Evolutionary conservation across 805 yeast species (phyloP).

Genomic region (Hanseniaspora jakobsenii): DNA sequence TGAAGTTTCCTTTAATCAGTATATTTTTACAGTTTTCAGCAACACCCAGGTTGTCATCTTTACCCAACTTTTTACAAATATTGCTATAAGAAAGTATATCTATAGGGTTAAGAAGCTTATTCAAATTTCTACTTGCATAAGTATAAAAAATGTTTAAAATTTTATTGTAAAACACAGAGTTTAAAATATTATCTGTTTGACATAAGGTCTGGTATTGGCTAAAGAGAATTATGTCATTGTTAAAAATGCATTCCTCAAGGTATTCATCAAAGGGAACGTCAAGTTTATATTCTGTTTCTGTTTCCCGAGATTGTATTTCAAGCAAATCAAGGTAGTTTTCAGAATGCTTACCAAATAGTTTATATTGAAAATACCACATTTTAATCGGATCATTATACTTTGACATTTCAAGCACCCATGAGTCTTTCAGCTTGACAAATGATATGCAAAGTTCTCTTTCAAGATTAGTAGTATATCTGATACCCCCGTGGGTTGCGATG

Average conservation of each 20-base stretch:
- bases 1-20: constrained; percentile 21
- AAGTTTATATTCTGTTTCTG: constrained; percentile 12
- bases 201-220: constrained; percentile 21
- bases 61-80: constrained; percentile 18
- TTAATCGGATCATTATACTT: constrained; percentile 22
- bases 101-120: constrained; percentile 20
- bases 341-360: constrained; percentile 23
- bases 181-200: constrained; percentile 18
- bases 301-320: neutral
- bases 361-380: constrained; percentile 28
- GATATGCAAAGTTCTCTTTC: constrained; percentile 22
- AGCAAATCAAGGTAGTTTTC: constrained; percentile 6
- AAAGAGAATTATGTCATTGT: constrained; percentile 17
- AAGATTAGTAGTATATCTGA: constrained; percentile 25
- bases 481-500: constrained; percentile 22
- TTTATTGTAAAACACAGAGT: constrained; percentile 18
- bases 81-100: constrained; percentile 24
- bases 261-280: constrained; percentile 20
- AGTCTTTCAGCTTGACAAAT: constrained; percentile 23
- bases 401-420: constrained; percentile 21
- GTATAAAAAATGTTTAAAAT: constrained; percentile 20
- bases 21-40: neutral
- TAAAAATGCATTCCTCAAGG: constrained; percentile 17
- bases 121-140: constrained; percentile 21
- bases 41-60: constrained; percentile 13